Evolutionary conservation across 1,284 basidiomycete species (phyloP).

Genomic region (Earliella scabrosa): DNA sequence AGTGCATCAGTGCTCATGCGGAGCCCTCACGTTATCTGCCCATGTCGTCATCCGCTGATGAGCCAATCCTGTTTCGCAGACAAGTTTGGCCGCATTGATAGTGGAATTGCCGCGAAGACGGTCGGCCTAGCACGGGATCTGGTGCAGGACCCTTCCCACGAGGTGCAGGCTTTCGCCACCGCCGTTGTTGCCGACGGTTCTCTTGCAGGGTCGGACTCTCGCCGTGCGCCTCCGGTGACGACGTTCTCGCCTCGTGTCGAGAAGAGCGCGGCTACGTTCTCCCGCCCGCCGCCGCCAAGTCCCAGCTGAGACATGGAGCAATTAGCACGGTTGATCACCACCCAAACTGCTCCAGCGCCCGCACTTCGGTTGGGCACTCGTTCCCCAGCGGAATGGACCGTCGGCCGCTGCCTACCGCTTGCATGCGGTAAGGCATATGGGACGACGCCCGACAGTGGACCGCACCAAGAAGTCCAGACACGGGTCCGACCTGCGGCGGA

Average conservation of each 20-base stretch:
- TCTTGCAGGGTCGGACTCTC: neutral
- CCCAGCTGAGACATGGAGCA: constrained; percentile 18
- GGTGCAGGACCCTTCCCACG: constrained; percentile 29
- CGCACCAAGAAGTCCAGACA: constrained; percentile 9
- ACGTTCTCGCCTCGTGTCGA: constrained; percentile 15
- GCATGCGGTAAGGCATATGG: constrained; percentile 5
- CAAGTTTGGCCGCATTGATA: constrained; percentile 22
- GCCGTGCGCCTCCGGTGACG: constrained; percentile 2
- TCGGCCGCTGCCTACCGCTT: constrained; percentile 6
- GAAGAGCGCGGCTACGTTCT: constrained; percentile 33
- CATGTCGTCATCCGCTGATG: constrained; percentile 15
- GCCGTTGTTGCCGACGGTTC: constrained; percentile 20
- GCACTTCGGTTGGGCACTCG: neutral
- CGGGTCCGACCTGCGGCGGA: neutral
- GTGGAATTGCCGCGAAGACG: constrained; percentile 21
- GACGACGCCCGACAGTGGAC: neutral
- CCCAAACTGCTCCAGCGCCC: constrained; percentile 1
- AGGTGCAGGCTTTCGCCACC: constrained; percentile 35
- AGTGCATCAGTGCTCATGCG: constrained; percentile 17
- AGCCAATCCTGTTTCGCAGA: constrained; percentile 15
- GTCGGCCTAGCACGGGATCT: constrained; percentile 24
- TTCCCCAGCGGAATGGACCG: constrained; percentile 2
- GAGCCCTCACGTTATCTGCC: constrained; percentile 6
- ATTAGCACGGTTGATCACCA: neutral
- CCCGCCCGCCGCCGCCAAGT: constrained; percentile 34